Percentiles rank a stretch among this genome's conserved stretches.
These are phyloP conservation scores for Asterophora parasitica DNA, from an alignment of 768 basidiomycete genomes.

Conservation along the genomic window DNA sequence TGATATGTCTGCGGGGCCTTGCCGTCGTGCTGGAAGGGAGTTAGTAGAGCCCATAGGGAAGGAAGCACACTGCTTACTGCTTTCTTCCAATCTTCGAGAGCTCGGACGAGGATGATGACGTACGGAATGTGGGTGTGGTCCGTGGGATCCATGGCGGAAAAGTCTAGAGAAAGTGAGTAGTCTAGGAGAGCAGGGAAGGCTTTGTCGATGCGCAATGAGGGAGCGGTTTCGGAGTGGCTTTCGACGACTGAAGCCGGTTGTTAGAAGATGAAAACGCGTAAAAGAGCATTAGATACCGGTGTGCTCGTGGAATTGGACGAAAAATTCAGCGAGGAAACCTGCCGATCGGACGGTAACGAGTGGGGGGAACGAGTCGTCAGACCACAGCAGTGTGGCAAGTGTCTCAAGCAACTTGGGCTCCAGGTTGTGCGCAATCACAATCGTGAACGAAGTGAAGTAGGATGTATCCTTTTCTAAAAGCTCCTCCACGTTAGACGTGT, in stretches of 20 bases:
- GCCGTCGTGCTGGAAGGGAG: slow-evolving; percentile 55
- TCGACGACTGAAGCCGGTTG: slow-evolving; percentile 65
- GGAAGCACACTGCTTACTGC: slow-evolving; percentile 39
- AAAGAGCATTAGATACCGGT: slow-evolving; percentile 48
- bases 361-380: slow-evolving; percentile 50
- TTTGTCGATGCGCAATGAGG: slow-evolving; percentile 79
- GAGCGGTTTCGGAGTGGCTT: slow-evolving; percentile 73
- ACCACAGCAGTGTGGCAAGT: slow-evolving; percentile 68
- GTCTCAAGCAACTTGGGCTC: slow-evolving; percentile 46
- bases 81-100: slow-evolving; percentile 78
- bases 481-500: slow-evolving; percentile 49
- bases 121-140: slow-evolving; percentile 91
- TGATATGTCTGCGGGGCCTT: slow-evolving; percentile 49
- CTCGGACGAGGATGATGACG: slow-evolving; percentile 81
- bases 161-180: slow-evolving; percentile 66
- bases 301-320: slow-evolving; percentile 87
- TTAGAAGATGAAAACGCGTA: neutral
- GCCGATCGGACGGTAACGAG: slow-evolving; percentile 79
- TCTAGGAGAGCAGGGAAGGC: slow-evolving; percentile 81
- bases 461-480: slow-evolving; percentile 52
- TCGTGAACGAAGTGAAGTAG: slow-evolving; percentile 60
- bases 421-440: slow-evolving; percentile 86
- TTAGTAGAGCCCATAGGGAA: neutral
- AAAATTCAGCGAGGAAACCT: slow-evolving; percentile 88
- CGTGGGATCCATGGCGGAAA: slow-evolving; percentile 77